Percentiles rank a stretch among this genome's conserved stretches.
phyloP scores from a whole-genome alignment of 164 flowering plant genomes.

The Santalum album region DNA sequence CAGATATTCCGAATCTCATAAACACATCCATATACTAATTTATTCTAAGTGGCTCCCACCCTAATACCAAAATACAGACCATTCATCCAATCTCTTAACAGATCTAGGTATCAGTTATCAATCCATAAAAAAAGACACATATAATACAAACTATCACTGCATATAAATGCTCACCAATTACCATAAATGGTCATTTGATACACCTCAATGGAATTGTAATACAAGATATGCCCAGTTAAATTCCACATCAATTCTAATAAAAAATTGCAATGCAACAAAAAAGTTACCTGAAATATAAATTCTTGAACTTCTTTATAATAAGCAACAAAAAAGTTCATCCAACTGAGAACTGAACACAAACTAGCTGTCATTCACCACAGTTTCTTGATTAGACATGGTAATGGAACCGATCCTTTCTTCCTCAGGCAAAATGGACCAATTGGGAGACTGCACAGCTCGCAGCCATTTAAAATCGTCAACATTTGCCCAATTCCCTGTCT shows the following conservation, averaged over 20 bases:
- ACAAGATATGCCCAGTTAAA: no score
- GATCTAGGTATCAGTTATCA: not conserved
- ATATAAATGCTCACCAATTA: not conserved
- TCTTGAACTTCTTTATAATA: not conserved
- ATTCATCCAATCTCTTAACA: no score
- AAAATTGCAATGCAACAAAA: not conserved
- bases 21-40: no score
- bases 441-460: slow-evolving; percentile 78
- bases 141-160: not conserved
- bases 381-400: slow-evolving; percentile 17
- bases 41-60: no score
- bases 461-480: slow-evolving; percentile 95
- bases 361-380: not conserved
- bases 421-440: slow-evolving; percentile 80
- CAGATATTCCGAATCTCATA: no score
- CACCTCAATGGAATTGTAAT: no score
- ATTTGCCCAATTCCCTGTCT: slow-evolving; percentile 77
- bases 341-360: not conserved
- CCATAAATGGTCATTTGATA: not conserved
- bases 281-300: not conserved
- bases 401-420: slow-evolving; percentile 38
- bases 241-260: no score
- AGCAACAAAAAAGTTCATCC: not conserved
- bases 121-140: not conserved
- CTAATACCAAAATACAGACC: no score